Conservation (phyloP, 192 early-diverging fungal species). For the Jimgerdemannia lactiflua region DNA sequence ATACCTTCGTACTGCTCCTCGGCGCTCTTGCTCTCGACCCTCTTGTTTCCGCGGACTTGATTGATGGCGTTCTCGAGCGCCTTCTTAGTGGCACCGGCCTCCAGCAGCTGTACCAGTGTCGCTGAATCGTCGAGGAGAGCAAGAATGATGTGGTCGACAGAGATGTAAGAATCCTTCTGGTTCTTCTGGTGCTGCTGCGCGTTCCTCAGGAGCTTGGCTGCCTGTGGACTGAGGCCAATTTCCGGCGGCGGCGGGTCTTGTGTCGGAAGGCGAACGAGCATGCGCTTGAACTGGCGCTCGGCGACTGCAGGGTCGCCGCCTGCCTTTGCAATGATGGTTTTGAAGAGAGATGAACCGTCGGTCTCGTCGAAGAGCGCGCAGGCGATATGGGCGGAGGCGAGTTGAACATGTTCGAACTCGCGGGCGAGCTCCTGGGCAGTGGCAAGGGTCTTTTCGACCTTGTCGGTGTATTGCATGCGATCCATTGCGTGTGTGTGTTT, state of each 20-base stretch:
- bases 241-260: constrained; percentile 86
- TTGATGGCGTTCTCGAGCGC: constrained; percentile 73
- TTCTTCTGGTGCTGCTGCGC: constrained; percentile 82
- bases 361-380: constrained; percentile 77
- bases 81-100: constrained; percentile 66
- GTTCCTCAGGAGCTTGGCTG: constrained; percentile 60
- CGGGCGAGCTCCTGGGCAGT: constrained; percentile 63
- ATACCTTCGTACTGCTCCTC: constrained; percentile 78
- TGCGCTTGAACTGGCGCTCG: constrained; percentile 78
- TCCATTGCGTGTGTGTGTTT: constrained; percentile 33
- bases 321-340: constrained; percentile 74
- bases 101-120: constrained; percentile 54
- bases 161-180: constrained; percentile 88
- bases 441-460: constrained; percentile 68
- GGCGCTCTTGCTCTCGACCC: constrained; percentile 83
- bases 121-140: constrained; percentile 77
- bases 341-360: constrained; percentile 77
- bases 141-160: constrained; percentile 86
- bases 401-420: constrained; percentile 71
- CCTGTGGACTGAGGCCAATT: constrained; percentile 58
- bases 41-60: constrained; percentile 74
- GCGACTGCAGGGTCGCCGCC: constrained; percentile 74
- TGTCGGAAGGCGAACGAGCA: constrained; percentile 73
- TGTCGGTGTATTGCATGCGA: constrained; percentile 82
- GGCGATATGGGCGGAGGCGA: constrained; percentile 83